Evolutionary conservation across 2,329 filamentous ascomycete genomes (phyloP).

Genomic region (Pseudocercospora crystallina): DNA sequence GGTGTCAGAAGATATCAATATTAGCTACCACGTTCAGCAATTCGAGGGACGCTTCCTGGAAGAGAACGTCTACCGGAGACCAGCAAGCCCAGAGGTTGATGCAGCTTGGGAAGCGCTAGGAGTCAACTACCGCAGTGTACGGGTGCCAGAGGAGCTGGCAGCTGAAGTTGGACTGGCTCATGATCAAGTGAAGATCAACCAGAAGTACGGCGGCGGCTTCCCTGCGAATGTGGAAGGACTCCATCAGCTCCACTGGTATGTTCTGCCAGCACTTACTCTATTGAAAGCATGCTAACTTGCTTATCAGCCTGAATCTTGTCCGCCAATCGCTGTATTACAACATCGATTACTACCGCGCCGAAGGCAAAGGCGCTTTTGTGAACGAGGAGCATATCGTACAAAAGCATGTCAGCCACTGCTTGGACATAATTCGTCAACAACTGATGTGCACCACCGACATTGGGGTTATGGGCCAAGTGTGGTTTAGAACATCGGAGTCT

Average conservation of each 20-base stretch:
- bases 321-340: slow-evolving; percentile 61
- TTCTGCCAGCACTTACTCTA: neutral
- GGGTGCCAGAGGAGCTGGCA: slow-evolving; percentile 53
- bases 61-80: slow-evolving; percentile 54
- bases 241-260: slow-evolving; percentile 51
- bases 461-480: slow-evolving; percentile 61
- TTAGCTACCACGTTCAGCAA: slow-evolving; percentile 15
- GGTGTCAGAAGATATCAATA: slow-evolving; percentile 8
- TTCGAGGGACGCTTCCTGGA: slow-evolving; percentile 62
- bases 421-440: slow-evolving; percentile 62
- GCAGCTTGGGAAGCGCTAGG: slow-evolving; percentile 57
- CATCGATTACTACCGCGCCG: slow-evolving; percentile 55
- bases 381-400: slow-evolving; percentile 58
- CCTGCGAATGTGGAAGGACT: slow-evolving; percentile 58
- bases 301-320: slow-evolving; percentile 52
- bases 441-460: slow-evolving; percentile 64
- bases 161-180: slow-evolving; percentile 49
- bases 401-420: slow-evolving; percentile 60
- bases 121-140: slow-evolving; percentile 48
- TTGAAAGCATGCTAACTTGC: no score
- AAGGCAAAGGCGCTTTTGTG: slow-evolving; percentile 53
- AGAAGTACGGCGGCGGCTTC: slow-evolving; percentile 59
- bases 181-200: slow-evolving; percentile 56
- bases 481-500: slow-evolving; percentile 45
- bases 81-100: slow-evolving; percentile 48